A percentile compares a stretch with the other conserved stretches of the same genome.
These are phyloP conservation scores for Cichorium intybus DNA, from an alignment of 140 eudicot species.

Conservation along the genomic window DNA sequence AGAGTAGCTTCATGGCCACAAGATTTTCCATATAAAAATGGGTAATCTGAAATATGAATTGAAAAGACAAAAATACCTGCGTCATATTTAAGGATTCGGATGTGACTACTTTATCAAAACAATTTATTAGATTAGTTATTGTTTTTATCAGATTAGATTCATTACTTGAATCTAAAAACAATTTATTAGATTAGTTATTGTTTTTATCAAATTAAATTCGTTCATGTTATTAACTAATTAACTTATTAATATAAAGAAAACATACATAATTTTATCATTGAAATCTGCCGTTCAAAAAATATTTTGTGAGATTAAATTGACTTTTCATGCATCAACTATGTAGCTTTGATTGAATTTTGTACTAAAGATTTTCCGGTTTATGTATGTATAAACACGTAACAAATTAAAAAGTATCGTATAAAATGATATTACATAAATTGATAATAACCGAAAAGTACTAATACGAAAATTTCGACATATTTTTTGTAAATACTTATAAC, in stretches of 20 bases:
- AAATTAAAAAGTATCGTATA: no score
- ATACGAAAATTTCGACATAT: no score
- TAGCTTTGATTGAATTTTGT: no score
- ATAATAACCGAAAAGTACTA: no score
- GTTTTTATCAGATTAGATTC: neutral
- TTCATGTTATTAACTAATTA: no score
- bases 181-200: neutral
- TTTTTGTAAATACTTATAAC: no score
- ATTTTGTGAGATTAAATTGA: neutral
- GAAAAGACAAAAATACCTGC: slow-evolving; percentile 7
- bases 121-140: neutral
- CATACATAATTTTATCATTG: neutral
- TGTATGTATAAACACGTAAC: no score
- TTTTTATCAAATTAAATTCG: neutral
- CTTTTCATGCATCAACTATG: neutral
- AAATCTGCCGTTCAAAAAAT: no score
- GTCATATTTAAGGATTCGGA: neutral
- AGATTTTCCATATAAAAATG: slow-evolving; percentile 3
- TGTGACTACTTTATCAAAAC: neutral
- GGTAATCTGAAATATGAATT: neutral
- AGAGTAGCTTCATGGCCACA: slow-evolving; percentile 22
- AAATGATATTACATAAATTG: no score
- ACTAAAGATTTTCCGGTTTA: no score
- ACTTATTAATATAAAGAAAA: neutral
- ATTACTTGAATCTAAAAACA: neutral